phyloP scores from a whole-genome alignment of 306 rosid genomes.

The Inga leiocalycina region DNA sequence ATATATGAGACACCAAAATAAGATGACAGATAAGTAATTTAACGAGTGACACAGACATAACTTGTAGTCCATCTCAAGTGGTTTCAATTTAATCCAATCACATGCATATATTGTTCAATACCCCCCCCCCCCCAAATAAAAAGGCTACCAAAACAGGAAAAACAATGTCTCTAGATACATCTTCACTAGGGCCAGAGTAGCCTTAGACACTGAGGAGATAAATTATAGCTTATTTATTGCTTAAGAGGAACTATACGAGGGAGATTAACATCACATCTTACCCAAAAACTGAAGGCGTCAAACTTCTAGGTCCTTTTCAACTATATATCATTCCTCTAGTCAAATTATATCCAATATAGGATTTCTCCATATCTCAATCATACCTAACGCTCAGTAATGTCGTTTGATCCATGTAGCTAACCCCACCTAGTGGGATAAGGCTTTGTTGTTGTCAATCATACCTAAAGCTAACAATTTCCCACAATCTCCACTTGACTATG shows the following conservation, averaged over 20 bases:
- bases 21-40: slow-evolving; percentile 25
- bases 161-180: neutral
- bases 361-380: neutral
- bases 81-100: slow-evolving; percentile 6
- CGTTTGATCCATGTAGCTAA: no score
- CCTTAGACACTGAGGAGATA: neutral
- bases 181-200: neutral
- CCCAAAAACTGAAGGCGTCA: neutral
- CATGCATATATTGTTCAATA: slow-evolving; percentile 4
- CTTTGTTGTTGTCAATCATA: neutral
- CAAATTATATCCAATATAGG: neutral
- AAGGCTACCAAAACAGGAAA: neutral
- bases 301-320: neutral
- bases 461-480: neutral
- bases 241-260: neutral
- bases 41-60: neutral
- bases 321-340: neutral
- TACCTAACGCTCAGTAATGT: neutral
- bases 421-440: no score
- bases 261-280: neutral
- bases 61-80: neutral
- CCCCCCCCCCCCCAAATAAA: no score
- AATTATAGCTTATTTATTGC: neutral
- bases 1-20: slow-evolving; percentile 18
- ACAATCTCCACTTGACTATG: neutral